phyloP scores from a whole-genome alignment of 2,329 filamentous ascomycete genomes.

The Monilinia vaccinii-corymbosi region DNA sequence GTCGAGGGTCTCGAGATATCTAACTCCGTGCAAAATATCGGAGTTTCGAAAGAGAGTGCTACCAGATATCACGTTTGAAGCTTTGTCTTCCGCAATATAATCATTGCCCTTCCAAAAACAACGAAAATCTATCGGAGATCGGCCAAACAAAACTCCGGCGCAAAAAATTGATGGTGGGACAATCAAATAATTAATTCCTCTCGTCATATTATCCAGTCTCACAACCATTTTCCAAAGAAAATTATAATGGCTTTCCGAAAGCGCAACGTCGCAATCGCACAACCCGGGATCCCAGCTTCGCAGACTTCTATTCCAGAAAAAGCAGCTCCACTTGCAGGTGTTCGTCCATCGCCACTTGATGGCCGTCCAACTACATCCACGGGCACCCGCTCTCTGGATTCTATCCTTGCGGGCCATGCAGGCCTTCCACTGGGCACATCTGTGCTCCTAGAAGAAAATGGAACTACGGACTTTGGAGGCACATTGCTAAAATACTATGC shows the following conservation, averaged over 20 bases:
- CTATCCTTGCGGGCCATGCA: slow-evolving; percentile 74
- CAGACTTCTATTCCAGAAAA: slow-evolving; percentile 9
- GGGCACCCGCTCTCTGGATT: slow-evolving; percentile 77
- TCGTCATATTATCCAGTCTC: background rate
- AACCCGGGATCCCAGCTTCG: slow-evolving; percentile 11
- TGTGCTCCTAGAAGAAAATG: slow-evolving; percentile 75
- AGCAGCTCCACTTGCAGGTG: slow-evolving; percentile 37
- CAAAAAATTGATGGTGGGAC: background rate
- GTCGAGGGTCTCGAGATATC: background rate
- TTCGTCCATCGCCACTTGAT: slow-evolving; percentile 80
- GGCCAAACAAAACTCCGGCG: slow-evolving; percentile 1
- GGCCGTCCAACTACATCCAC: slow-evolving; percentile 86
- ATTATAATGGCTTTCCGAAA: slow-evolving; percentile 63
- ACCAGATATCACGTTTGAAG: background rate
- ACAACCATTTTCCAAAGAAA: background rate
- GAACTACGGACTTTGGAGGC: slow-evolving; percentile 89
- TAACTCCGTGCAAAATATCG: background rate
- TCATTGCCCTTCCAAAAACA: slow-evolving; percentile 3
- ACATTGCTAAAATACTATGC: slow-evolving; percentile 81
- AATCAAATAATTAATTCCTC: too few relatives aligned
- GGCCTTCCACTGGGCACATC: slow-evolving; percentile 76
- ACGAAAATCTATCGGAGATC: background rate
- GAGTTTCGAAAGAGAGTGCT: background rate
- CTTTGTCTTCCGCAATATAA: slow-evolving; percentile 6
- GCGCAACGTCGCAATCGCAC: slow-evolving; percentile 49